A percentile compares a stretch with the other conserved stretches of the same genome.
Evolutionary conservation across 2,329 filamentous ascomycete species (phyloP).

Genomic region (Hymenoscyphus albidus): DNA sequence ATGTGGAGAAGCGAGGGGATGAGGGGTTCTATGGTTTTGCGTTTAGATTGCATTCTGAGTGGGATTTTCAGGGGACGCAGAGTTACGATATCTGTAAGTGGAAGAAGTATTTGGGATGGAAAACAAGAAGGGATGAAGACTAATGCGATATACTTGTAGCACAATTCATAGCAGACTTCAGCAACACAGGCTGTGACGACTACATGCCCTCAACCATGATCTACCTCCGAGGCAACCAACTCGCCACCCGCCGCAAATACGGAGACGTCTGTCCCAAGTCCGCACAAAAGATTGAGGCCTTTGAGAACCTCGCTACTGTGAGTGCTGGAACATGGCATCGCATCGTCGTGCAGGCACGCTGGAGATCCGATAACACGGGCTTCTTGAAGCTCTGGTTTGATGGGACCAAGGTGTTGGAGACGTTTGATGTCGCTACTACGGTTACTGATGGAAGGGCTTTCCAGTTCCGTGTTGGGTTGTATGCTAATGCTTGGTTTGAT

Average conservation of each 20-base stretch:
- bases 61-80: constrained; percentile 43
- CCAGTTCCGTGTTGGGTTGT: constrained; percentile 46
- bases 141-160: constrained; percentile 37
- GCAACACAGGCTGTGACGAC: constrained; percentile 42
- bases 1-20: constrained; percentile 45
- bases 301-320: constrained; percentile 38
- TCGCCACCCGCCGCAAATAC: constrained; percentile 42
- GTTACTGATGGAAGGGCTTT: constrained; percentile 43
- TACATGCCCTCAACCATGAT: constrained; percentile 49
- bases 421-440: constrained; percentile 41
- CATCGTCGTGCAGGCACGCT: constrained; percentile 44
- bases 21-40: constrained; percentile 48
- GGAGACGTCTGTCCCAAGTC: constrained; percentile 36
- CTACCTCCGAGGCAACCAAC: constrained; percentile 43
- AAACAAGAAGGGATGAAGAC: background rate
- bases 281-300: constrained; percentile 34
- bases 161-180: constrained; percentile 50
- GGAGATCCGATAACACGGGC: constrained; percentile 43
- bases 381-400: constrained; percentile 47
- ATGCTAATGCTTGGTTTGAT: constrained; percentile 49
- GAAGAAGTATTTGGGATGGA: background rate
- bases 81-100: constrained; percentile 32
- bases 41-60: constrained; percentile 45
- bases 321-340: constrained; percentile 44
- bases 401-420: constrained; percentile 42